A percentile compares a stretch with the other conserved stretches of the same genome.
Conservation (phyloP, 108 stramenopile species). For the Conticribra guillardii region DNA sequence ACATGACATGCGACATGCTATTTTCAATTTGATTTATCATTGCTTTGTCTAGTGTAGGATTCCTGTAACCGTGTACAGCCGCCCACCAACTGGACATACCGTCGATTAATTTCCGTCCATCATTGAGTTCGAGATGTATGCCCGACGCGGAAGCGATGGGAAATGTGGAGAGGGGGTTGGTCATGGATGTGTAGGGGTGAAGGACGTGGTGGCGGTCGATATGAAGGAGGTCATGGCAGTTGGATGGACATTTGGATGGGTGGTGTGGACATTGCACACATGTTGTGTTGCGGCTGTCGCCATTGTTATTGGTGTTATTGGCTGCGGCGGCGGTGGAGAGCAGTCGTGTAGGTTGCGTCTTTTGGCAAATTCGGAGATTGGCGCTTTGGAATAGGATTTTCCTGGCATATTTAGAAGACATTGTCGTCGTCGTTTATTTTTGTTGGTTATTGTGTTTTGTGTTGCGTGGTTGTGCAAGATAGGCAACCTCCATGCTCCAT, state of each 20-base stretch:
- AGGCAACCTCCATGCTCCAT: too few relatives aligned
- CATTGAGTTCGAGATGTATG: slow-evolving; percentile 59
- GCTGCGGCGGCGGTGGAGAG: background rate
- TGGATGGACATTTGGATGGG: background rate
- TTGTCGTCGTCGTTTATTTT: too few relatives aligned
- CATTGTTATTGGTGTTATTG: background rate
- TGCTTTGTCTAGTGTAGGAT: slow-evolving; percentile 72
- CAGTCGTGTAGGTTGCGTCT: background rate
- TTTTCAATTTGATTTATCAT: slow-evolving; percentile 60
- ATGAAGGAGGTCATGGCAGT: slow-evolving; percentile 21
- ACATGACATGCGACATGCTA: slow-evolving; percentile 88
- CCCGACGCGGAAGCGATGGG: slow-evolving; percentile 66
- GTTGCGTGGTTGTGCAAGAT: too few relatives aligned
- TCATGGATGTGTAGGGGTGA: slow-evolving; percentile 89
- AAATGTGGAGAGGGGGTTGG: slow-evolving; percentile 65
- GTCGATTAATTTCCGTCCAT: slow-evolving; percentile 72
- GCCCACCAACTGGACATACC: slow-evolving; percentile 94
- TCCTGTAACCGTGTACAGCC: slow-evolving; percentile 81
- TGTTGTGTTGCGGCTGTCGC: background rate
- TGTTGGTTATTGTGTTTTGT: too few relatives aligned
- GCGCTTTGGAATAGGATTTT: too few relatives aligned
- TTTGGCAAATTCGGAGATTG: too few relatives aligned
- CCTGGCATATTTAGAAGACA: too few relatives aligned
- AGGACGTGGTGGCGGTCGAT: slow-evolving; percentile 58
- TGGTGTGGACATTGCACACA: background rate